Conservation (phyloP, 768 basidiomycete species). For the Xerocomus spinulosus region DNA sequence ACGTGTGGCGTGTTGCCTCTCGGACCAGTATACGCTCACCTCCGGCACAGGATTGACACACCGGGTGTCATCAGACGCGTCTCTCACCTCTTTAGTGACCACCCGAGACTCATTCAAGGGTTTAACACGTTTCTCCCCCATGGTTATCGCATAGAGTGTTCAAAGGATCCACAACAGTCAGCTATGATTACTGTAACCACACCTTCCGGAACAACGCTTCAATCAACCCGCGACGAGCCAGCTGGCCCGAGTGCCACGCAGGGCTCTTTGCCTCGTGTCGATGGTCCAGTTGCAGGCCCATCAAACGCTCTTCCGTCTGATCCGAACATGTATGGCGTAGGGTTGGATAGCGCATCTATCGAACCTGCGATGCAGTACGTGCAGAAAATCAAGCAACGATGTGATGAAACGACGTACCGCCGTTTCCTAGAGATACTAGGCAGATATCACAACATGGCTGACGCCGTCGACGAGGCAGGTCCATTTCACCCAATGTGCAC, state of each 20-base stretch:
- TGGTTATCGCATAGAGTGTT: constrained; percentile 90
- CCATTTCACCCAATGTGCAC: constrained; percentile 6
- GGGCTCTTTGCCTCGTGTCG: constrained; percentile 30
- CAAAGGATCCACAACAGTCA: constrained; percentile 55
- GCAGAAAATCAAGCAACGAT: constrained; percentile 93
- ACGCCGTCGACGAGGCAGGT: constrained; percentile 57
- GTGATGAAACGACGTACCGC: constrained; percentile 82
- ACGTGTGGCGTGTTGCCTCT: constrained; percentile 17
- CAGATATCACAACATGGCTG: constrained; percentile 54
- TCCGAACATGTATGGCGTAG: constrained; percentile 24
- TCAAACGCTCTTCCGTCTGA: constrained; percentile 16
- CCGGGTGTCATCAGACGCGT: constrained; percentile 96
- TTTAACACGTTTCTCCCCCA: constrained; percentile 97
- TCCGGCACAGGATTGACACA: constrained; percentile 76
- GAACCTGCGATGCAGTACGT: constrained; percentile 90
- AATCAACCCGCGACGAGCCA: constrained; percentile 47
- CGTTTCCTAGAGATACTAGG: constrained; percentile 75
- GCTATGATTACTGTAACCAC: constrained; percentile 75
- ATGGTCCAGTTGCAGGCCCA: constrained; percentile 10
- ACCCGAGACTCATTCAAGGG: constrained; percentile 88
- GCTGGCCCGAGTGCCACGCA: constrained; percentile 34
- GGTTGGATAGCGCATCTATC: constrained; percentile 45
- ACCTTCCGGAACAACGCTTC: constrained; percentile 60
- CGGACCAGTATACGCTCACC: not conserved
- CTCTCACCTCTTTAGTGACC: constrained; percentile 86